Evolutionary conservation across 164 flowering plant species (phyloP).

Genomic region (Aristolochia fimbriata): DNA sequence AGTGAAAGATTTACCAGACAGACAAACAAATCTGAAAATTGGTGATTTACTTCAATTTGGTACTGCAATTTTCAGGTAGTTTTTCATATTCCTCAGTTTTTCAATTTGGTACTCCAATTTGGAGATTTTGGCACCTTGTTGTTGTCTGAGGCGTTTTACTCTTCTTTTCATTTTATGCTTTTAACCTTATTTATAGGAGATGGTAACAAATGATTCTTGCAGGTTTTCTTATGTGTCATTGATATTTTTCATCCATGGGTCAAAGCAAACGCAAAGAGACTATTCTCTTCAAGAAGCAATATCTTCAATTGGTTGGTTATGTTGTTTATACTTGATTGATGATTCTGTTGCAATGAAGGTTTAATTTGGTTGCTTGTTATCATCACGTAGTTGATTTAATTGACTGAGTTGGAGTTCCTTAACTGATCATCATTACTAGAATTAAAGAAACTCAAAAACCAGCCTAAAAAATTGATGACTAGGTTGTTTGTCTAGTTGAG

Average conservation of each 20-base stretch:
- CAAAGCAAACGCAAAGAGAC: constrained; percentile 21
- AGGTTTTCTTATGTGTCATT: constrained; percentile 68
- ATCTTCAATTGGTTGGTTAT: constrained; percentile 56
- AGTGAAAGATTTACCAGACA: constrained; percentile 50
- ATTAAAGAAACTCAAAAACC: no score
- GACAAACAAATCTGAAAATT: constrained; percentile 45
- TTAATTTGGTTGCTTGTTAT: no score
- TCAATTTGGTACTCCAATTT: constrained; percentile 70
- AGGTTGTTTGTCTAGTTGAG: not conserved
- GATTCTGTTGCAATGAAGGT: not conserved
- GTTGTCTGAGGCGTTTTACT: not conserved
- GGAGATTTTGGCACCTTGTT: constrained; percentile 21
- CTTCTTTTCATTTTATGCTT: not conserved
- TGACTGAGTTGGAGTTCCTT: not conserved
- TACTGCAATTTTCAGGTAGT: constrained; percentile 65
- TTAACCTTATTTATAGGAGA: not conserved
- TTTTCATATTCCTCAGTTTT: constrained; percentile 13
- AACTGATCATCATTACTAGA: no score
- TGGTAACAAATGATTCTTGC: constrained; percentile 13
- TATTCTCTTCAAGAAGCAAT: constrained; percentile 34
- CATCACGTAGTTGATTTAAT: not conserved
- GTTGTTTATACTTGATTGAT: not conserved
- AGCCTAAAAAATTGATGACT: not conserved
- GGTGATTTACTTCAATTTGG: constrained; percentile 75
- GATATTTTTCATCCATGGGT: constrained; percentile 24